phyloP scores from a whole-genome alignment of 2,329 filamentous ascomycete species.

The Aspergillus calidoustus region DNA sequence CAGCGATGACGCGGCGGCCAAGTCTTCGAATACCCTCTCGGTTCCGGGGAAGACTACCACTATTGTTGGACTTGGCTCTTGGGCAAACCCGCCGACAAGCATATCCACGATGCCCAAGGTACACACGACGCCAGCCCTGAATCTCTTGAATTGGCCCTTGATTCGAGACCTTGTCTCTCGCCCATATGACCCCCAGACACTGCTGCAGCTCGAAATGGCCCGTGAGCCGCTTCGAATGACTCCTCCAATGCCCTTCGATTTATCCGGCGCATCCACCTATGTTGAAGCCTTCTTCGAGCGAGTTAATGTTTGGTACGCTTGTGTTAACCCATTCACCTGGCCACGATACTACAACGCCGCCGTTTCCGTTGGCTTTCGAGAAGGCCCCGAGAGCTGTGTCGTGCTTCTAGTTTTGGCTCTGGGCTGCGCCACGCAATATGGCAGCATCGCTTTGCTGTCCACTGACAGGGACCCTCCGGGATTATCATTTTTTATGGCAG shows the following conservation, averaged over 20 bases:
- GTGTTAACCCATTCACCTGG: slow-evolving; percentile 83
- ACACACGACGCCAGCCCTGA: slow-evolving; percentile 71
- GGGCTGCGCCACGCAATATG: slow-evolving; percentile 74
- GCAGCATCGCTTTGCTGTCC: slow-evolving; percentile 74
- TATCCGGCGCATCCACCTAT: slow-evolving; percentile 75
- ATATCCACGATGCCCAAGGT: slow-evolving; percentile 86
- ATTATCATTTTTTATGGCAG: slow-evolving; percentile 77
- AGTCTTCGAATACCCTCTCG: slow-evolving; percentile 19
- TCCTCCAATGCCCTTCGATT: slow-evolving; percentile 66
- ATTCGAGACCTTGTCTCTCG: slow-evolving; percentile 75
- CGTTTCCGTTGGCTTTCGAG: slow-evolving; percentile 74
- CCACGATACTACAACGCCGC: slow-evolving; percentile 74
- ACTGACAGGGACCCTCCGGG: slow-evolving; percentile 74
- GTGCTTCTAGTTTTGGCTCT: slow-evolving; percentile 78
- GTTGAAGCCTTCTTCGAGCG: slow-evolving; percentile 79
- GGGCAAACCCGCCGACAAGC: slow-evolving; percentile 66
- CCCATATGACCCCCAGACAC: slow-evolving; percentile 79
- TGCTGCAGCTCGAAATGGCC: slow-evolving; percentile 80
- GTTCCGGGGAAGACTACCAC: slow-evolving; percentile 54
- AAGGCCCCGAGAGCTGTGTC: slow-evolving; percentile 81
- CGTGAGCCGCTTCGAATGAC: slow-evolving; percentile 70
- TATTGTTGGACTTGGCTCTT: slow-evolving; percentile 71
- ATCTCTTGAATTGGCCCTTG: slow-evolving; percentile 79
- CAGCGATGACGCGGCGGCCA: slow-evolving; percentile 59
- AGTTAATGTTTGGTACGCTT: slow-evolving; percentile 85